phyloP scores from a whole-genome alignment of 2,329 filamentous ascomycete species.

The Bipolaris bicolor region DNA sequence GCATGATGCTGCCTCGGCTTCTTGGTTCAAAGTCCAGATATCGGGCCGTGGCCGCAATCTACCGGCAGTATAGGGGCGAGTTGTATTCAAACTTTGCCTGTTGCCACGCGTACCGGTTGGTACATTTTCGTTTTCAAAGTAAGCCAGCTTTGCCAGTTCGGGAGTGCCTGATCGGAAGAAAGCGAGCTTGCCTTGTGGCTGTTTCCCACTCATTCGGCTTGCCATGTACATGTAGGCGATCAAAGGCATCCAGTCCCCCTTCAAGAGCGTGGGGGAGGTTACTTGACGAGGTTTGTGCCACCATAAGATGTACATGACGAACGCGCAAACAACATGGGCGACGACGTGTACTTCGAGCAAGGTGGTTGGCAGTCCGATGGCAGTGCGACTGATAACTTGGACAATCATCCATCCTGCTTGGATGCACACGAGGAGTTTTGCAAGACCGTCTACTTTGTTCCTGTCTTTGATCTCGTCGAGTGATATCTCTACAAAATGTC shows the following conservation, averaged over 20 bases:
- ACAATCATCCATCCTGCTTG: slow-evolving; percentile 39
- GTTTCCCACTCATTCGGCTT: slow-evolving; percentile 17
- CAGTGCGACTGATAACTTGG: slow-evolving; percentile 27
- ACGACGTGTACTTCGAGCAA: slow-evolving; percentile 68
- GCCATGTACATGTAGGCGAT: slow-evolving; percentile 27
- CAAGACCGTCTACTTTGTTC: slow-evolving; percentile 27
- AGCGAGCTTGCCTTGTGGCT: slow-evolving; percentile 3
- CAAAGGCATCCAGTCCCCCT: slow-evolving; percentile 4
- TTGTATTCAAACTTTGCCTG: background rate
- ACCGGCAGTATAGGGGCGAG: background rate
- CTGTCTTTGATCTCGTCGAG: slow-evolving; percentile 25
- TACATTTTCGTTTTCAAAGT: background rate
- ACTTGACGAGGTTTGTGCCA: slow-evolving; percentile 39
- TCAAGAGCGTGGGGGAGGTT: slow-evolving; percentile 12
- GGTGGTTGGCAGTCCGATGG: slow-evolving; percentile 42
- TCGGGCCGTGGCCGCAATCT: background rate
- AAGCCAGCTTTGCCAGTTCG: background rate
- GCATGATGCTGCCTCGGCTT: background rate
- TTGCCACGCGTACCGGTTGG: background rate
- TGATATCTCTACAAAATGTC: slow-evolving; percentile 1
- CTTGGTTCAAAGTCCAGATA: background rate
- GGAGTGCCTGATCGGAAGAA: slow-evolving; percentile 7
- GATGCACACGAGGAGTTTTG: slow-evolving; percentile 27
- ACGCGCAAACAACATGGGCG: slow-evolving; percentile 51
- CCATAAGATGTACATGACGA: slow-evolving; percentile 40